These are phyloP conservation scores for Polytolypa hystricis DNA, from an alignment of 2,329 filamentous ascomycete species.

Conservation along the genomic window DNA sequence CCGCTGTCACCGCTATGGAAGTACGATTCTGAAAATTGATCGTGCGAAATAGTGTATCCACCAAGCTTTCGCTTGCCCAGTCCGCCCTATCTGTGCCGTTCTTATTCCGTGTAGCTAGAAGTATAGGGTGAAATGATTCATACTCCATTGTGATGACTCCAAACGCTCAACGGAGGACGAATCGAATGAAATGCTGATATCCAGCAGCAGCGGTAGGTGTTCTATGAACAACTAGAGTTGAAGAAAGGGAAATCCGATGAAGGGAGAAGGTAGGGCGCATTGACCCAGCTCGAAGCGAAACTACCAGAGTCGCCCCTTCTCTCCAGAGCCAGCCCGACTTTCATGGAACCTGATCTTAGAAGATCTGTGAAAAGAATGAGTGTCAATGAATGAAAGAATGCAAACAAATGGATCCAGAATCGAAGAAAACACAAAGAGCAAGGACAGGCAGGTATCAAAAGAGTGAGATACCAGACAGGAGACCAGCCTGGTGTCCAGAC, in stretches of 20 bases:
- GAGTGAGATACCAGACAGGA: background rate
- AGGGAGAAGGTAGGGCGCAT: background rate
- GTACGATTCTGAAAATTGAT: constrained; percentile 11
- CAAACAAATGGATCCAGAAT: background rate
- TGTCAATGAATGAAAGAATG: background rate
- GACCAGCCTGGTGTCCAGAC: background rate
- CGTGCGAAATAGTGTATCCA: constrained; percentile 7
- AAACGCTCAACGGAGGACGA: background rate
- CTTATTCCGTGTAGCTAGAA: background rate
- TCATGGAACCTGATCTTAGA: background rate
- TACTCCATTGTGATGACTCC: background rate
- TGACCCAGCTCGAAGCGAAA: background rate
- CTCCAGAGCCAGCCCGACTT: background rate
- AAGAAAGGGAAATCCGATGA: background rate
- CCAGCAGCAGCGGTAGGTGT: background rate
- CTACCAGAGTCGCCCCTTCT: background rate
- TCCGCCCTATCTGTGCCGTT: background rate
- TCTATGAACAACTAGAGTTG: background rate
- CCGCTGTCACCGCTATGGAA: constrained; percentile 11
- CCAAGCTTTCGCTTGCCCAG: constrained; percentile 2
- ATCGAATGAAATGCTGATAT: constrained; percentile 1
- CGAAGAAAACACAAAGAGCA: background rate
- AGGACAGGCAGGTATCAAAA: background rate
- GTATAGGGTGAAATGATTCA: background rate
- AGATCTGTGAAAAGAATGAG: background rate